Percentiles rank a stretch among this genome's conserved stretches.
Conservation (phyloP, 495 filamentous ascomycete species). For the Letharia columbiana region DNA sequence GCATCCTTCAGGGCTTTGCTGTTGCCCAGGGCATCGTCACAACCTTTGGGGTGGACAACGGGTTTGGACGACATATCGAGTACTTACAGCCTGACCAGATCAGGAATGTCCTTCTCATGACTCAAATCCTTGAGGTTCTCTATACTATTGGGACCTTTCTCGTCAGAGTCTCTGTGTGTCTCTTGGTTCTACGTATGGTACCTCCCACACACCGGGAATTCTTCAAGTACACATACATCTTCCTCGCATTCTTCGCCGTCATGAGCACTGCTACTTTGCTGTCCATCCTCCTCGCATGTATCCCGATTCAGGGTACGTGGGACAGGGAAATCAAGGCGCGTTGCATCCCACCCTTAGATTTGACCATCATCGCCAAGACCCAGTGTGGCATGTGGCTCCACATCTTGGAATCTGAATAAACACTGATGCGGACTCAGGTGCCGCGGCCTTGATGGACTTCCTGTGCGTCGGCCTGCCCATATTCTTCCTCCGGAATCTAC, state of each 20-base stretch:
- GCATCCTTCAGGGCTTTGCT: not conserved
- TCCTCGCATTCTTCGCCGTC: not conserved
- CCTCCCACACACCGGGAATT: not conserved
- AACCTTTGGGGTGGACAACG: not conserved
- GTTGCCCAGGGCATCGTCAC: not conserved
- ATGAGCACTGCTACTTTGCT: not conserved
- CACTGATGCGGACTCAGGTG: not conserved
- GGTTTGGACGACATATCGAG: slow-evolving; percentile 5
- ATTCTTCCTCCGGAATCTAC: slow-evolving; percentile 10
- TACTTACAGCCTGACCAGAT: not conserved
- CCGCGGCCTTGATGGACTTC: slow-evolving; percentile 4
- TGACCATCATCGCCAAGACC: not conserved
- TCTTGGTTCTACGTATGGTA: slow-evolving; percentile 7
- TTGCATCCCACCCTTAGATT: not conserved
- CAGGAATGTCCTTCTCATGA: not conserved
- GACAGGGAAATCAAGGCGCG: not conserved
- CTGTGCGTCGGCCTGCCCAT: slow-evolving; percentile 5
- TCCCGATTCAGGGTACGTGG: not conserved
- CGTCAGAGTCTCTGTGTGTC: slow-evolving; percentile 5
- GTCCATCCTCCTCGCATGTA: not conserved
- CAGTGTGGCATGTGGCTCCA: not conserved
- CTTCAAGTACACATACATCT: not conserved
- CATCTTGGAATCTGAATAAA: not conserved
- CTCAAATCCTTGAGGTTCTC: not conserved
- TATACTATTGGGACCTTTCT: slow-evolving; percentile 1